A percentile compares a stretch with the other conserved stretches of the same genome.
phyloP scores from a whole-genome alignment of 2,329 filamentous ascomycete species.

The Diaporthe aspalathi region DNA sequence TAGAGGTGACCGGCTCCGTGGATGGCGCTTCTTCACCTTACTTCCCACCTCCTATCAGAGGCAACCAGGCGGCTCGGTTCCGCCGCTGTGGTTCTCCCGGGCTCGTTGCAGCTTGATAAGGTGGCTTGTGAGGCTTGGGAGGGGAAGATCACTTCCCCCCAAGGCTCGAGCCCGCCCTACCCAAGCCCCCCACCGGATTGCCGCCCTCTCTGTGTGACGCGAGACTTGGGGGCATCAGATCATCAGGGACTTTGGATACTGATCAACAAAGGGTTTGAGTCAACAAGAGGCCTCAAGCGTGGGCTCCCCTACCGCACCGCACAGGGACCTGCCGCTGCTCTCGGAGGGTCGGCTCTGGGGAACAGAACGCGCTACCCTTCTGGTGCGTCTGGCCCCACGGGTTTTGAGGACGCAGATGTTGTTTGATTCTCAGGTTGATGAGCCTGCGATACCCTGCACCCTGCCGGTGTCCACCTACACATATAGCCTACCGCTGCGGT shows the following conservation, averaged over 20 bases:
- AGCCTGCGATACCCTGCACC: slow-evolving; percentile 29
- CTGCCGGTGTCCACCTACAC: slow-evolving; percentile 29
- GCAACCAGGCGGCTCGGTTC: slow-evolving; percentile 14
- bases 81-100: slow-evolving; percentile 22
- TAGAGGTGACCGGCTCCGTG: background rate
- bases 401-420: slow-evolving; percentile 20
- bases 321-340: background rate
- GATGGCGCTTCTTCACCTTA: slow-evolving; percentile 10
- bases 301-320: slow-evolving; percentile 20
- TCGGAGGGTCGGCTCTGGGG: slow-evolving; percentile 10
- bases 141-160: slow-evolving; percentile 30
- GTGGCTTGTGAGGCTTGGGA: slow-evolving; percentile 21
- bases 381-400: slow-evolving; percentile 23
- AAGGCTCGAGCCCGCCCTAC: slow-evolving; percentile 20
- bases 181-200: slow-evolving; percentile 26
- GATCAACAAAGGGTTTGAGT: slow-evolving; percentile 29
- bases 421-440: slow-evolving; percentile 30
- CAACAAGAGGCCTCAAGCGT: slow-evolving; percentile 32
- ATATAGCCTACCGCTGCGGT: background rate
- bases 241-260: slow-evolving; percentile 33
- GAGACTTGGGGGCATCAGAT: slow-evolving; percentile 27
- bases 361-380: slow-evolving; percentile 20
- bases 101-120: slow-evolving; percentile 15
- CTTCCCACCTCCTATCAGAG: slow-evolving; percentile 16
- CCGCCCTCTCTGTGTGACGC: slow-evolving; percentile 19